phyloP scores from a whole-genome alignment of 2,329 filamentous ascomycete genomes.

The Alternaria sp. region DNA sequence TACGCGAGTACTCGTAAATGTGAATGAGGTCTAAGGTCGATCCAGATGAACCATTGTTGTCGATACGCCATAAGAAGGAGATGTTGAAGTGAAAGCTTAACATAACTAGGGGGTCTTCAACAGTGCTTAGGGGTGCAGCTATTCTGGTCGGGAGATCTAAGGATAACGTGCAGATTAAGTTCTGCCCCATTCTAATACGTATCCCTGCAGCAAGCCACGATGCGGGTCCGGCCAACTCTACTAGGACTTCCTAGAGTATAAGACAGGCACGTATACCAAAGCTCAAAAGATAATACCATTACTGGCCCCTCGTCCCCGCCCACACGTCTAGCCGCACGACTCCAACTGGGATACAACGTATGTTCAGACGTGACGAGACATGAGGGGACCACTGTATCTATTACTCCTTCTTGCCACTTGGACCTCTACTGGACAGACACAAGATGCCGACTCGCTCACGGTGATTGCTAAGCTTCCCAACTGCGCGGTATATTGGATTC shows the following conservation, averaged over 20 bases:
- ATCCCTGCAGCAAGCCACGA: neutral
- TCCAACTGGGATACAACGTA: neutral
- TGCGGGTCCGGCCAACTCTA: neutral
- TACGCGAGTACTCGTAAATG: too few relatives aligned
- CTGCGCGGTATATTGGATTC: slow-evolving; percentile 12
- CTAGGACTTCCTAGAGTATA: neutral
- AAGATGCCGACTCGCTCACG: neutral
- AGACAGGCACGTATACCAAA: neutral
- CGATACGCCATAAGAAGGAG: neutral
- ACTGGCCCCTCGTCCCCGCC: neutral
- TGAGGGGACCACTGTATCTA: neutral
- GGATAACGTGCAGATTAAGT: neutral
- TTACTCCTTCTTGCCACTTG: neutral
- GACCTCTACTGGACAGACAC: neutral
- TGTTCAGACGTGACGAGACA: neutral
- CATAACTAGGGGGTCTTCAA: neutral
- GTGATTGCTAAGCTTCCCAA: slow-evolving; percentile 4
- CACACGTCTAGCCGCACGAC: neutral
- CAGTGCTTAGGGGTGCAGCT: neutral
- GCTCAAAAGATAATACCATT: too few relatives aligned
- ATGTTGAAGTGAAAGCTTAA: neutral
- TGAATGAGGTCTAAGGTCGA: too few relatives aligned
- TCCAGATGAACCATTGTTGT: too few relatives aligned
- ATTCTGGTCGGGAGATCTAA: neutral
- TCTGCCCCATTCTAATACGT: neutral